phyloP scores from a whole-genome alignment of 495 filamentous ascomycete species.

The Stereocaulon alpinum region DNA sequence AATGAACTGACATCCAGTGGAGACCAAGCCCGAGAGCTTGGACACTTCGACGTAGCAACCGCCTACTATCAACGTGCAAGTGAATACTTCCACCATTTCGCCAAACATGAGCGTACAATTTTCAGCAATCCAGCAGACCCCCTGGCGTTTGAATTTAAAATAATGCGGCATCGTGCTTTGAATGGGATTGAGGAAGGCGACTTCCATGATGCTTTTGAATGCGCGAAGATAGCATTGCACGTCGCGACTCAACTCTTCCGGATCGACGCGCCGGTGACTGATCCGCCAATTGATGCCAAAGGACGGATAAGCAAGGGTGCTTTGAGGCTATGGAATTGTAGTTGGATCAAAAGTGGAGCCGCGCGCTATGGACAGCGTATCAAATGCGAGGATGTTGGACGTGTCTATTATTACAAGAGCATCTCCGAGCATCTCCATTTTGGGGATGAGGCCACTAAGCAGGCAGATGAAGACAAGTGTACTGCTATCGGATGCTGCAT shows the following conservation, averaged over 20 bases:
- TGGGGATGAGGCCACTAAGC: constrained; percentile 1
- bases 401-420: constrained; percentile 11
- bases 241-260: constrained; percentile 1
- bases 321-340: constrained; percentile 1
- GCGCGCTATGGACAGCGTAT: constrained; percentile 6
- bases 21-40: not conserved
- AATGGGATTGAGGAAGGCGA: not conserved
- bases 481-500: constrained; percentile 12
- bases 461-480: constrained; percentile 10
- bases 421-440: not conserved
- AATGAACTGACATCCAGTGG: constrained; percentile 5
- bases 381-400: constrained; percentile 8
- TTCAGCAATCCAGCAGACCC: constrained; percentile 3
- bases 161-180: constrained; percentile 4
- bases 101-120: not conserved
- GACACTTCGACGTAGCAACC: not conserved
- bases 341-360: constrained; percentile 5
- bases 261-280: not conserved
- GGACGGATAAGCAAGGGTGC: not conserved
- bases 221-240: not conserved
- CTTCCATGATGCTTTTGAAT: constrained; percentile 1
- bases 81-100: constrained; percentile 8
- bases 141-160: not conserved
- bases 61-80: constrained; percentile 1
- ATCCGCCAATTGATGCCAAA: not conserved